Percentiles rank a stretch among this genome's conserved stretches.
Conservation (phyloP, 345 rosid species). For the Eucalyptus sp. region DNA sequence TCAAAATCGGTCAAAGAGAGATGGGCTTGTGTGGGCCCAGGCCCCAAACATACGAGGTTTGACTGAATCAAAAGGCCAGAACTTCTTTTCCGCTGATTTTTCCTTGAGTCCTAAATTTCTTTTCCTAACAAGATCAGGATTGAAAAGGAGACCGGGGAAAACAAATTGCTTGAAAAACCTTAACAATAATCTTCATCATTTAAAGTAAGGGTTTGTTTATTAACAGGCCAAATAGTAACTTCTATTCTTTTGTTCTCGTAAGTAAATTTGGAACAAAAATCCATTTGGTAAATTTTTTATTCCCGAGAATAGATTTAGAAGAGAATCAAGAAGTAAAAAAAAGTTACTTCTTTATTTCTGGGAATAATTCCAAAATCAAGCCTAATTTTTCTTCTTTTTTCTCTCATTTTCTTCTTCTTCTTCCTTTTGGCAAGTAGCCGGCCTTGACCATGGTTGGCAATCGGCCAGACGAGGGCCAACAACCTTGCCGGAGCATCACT, state of each 20-base stretch:
- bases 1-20: not conserved
- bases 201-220: not conserved
- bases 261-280: rapidly evolving
- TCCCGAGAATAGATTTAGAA: rapidly evolving
- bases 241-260: rapidly evolving
- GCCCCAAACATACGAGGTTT: not conserved
- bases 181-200: not conserved
- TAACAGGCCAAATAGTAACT: no score
- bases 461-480: no score
- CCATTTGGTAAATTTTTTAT: rapidly evolving
- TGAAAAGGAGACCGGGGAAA: not conserved
- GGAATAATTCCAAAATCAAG: no score
- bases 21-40: not conserved
- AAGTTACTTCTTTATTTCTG: no score
- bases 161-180: not conserved
- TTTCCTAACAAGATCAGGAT: not conserved
- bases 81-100: not conserved
- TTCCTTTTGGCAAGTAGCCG: no score
- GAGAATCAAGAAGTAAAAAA: no score
- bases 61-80: not conserved
- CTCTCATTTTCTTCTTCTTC: no score
- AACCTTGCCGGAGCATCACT: no score
- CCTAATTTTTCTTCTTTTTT: no score
- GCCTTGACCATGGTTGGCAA: rapidly evolving
- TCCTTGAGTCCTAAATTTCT: not conserved